Evolutionary conservation across 2,329 filamentous ascomycete genomes (phyloP).

Genomic region (Colletotrichum simmondsii): DNA sequence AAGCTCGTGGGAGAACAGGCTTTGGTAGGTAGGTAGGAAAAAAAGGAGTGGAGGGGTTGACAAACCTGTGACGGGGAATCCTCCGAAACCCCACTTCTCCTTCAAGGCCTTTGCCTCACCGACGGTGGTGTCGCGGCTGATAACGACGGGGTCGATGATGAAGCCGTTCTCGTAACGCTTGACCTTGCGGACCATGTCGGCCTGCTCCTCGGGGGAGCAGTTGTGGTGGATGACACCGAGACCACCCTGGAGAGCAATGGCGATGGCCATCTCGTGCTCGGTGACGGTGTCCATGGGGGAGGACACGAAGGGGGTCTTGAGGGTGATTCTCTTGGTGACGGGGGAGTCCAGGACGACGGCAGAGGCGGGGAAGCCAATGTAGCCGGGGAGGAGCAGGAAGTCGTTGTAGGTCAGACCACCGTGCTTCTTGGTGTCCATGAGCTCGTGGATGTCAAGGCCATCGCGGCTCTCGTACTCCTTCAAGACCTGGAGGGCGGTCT

Average conservation of each 20-base stretch:
- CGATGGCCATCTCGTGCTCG: conserved; percentile 99
- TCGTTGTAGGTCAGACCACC: conserved; percentile 99
- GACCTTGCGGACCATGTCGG: conserved; percentile 98
- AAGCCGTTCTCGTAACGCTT: conserved; percentile 99
- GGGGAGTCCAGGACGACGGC: conserved; percentile 90
- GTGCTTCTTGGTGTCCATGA: conserved; percentile 91
- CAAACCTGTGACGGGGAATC: conserved; percentile 98
- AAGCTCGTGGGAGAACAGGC: no score
- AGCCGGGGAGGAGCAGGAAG: conserved; percentile 95
- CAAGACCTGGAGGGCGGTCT: conserved; percentile 82
- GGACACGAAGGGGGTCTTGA: conserved; percentile 97
- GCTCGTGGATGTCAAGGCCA: conserved; percentile 86
- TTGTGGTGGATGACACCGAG: conserved; percentile 99
- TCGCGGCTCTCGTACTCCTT: conserved; percentile 83
- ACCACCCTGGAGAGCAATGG: conserved; percentile 90
- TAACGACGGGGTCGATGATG: conserved; percentile 94
- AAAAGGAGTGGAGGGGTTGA: conserved; percentile 39
- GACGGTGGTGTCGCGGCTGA: conserved; percentile 87
- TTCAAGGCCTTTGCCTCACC: conserved; percentile 92
- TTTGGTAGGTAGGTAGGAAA: neutral
- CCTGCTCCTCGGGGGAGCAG: conserved; percentile 96
- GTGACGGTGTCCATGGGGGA: conserved; percentile 99
- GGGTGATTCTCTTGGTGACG: conserved; percentile 92
- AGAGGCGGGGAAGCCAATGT: conserved; percentile 96
- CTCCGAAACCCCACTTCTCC: conserved; percentile 98